These are phyloP conservation scores for Epichloe brachyelytri DNA, from an alignment of 2,329 filamentous ascomycete genomes.

Conservation along the genomic window DNA sequence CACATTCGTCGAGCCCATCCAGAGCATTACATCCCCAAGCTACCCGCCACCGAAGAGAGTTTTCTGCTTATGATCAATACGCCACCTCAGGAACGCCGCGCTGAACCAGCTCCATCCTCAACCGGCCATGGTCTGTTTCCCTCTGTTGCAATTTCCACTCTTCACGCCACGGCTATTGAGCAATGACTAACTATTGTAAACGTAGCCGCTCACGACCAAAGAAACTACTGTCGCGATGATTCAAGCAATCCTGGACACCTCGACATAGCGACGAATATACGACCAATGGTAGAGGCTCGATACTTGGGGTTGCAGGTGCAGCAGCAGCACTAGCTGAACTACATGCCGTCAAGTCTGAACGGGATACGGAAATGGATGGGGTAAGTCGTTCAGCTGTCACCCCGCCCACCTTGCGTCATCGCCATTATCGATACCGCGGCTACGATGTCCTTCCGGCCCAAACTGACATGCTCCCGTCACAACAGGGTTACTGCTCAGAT, in stretches of 20 bases:
- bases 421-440: constrained; percentile 10
- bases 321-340: constrained; percentile 81
- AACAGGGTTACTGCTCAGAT: constrained; percentile 56
- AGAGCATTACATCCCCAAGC: constrained; percentile 93
- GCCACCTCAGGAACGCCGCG: constrained; percentile 58
- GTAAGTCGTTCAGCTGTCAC: constrained; percentile 36
- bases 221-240: constrained; percentile 41
- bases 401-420: constrained; percentile 14
- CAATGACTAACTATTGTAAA: background rate
- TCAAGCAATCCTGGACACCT: constrained; percentile 54
- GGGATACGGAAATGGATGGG: constrained; percentile 66
- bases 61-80: constrained; percentile 94
- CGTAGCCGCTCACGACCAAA: constrained; percentile 44
- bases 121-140: constrained; percentile 20
- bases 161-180: background rate
- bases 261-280: constrained; percentile 57
- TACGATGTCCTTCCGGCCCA: background rate
- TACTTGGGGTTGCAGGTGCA: constrained; percentile 53
- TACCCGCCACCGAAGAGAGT: constrained; percentile 95
- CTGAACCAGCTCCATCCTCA: constrained; percentile 20
- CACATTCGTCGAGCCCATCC: constrained; percentile 95
- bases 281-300: constrained; percentile 24
- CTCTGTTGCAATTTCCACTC: constrained; percentile 2
- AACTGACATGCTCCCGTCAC: constrained; percentile 3
- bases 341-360: constrained; percentile 59